Percentiles rank a stretch among this genome's conserved stretches.
phyloP scores from a whole-genome alignment of 352 stramenopile species.

The Globisporangium cylindrosporum region DNA sequence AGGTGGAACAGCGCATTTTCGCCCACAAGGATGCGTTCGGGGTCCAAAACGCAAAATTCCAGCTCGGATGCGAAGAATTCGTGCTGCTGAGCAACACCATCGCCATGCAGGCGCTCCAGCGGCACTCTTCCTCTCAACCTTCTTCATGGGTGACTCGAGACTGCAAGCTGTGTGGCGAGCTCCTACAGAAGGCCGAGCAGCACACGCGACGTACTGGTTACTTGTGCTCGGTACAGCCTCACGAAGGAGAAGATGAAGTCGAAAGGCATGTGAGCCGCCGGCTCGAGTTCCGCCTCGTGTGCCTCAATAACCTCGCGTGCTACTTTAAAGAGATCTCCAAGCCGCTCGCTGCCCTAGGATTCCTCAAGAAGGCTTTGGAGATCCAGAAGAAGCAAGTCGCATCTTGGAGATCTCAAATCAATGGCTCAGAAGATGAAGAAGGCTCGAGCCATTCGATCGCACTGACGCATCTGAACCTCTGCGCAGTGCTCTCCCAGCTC shows the following conservation, averaged over 20 bases:
- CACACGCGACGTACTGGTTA: slow-evolving; percentile 48
- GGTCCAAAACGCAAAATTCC: slow-evolving; percentile 34
- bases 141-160: not conserved
- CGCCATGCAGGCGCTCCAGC: slow-evolving; percentile 46
- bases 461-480: slow-evolving; percentile 61
- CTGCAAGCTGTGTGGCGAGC: slow-evolving; percentile 21
- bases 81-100: slow-evolving; percentile 58
- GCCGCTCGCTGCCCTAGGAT: slow-evolving; percentile 37
- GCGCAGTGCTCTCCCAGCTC: slow-evolving; percentile 57
- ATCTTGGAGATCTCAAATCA: not conserved
- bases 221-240: slow-evolving; percentile 23
- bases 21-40: slow-evolving; percentile 47
- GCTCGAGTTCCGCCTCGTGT: slow-evolving; percentile 40
- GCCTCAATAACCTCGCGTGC: slow-evolving; percentile 70
- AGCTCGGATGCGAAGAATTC: slow-evolving; percentile 62
- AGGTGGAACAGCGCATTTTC: slow-evolving; percentile 41
- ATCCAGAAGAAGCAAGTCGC: slow-evolving; percentile 34
- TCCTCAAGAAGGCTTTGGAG: slow-evolving; percentile 45
- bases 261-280: slow-evolving; percentile 23
- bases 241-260: not conserved
- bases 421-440: not conserved
- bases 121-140: not conserved
- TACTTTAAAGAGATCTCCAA: slow-evolving; percentile 43
- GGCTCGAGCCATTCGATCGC: slow-evolving; percentile 24
- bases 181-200: slow-evolving; percentile 48